Base-by-base conservation (phyloP, 2,329 filamentous ascomycete genomes). In the Claviceps cyperi region DNA sequence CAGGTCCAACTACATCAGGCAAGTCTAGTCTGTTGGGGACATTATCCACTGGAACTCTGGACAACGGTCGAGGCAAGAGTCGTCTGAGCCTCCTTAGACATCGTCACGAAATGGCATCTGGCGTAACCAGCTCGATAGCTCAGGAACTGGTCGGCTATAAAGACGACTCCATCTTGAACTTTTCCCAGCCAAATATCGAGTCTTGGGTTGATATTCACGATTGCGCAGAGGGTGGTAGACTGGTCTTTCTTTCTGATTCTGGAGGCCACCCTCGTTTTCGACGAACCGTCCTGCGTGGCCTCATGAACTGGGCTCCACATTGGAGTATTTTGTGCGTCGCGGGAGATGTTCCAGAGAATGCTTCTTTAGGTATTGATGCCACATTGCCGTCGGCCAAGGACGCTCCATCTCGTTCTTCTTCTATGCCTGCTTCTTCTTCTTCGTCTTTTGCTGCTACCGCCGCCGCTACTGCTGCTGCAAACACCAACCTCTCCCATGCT, bases 201-300 rank as follows among this genome's bases (percentile, higher is more conserved):
- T 90, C 89, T 0, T 98, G 92, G 92, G 82, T 86, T 49, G 91
- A 96, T 62, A 92, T 97, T 48, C 92, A 98, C 63, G 83, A 86
- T 38, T 78, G 81, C 46, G 80, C 87, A 0, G 79, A 83, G 53
- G 68, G 75, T 52, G 86, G 83, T 2, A 81, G 90, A 19, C 68
- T 98, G 3, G 87, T 92, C 5, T 90, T 96, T 57, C 72, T 97
- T 6, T 87, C 89, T 0, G 92, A 98, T 65, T 94, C 91, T 44
- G 91, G 91, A 15, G 92, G 92, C 0, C 86, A 94, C 55, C 84
- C 90, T 38, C 81, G 89, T 43, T 98, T 92, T 65, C 79, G 89
- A 46, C 82, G 92, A 50, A 97, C 91, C 5, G 91, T 88, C 2
- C 73, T 97, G 49, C 80, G 91, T 52, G 89, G 90, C 0, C 72